Percentiles rank a stretch among this genome's conserved stretches.
Evolutionary conservation across 2,329 filamentous ascomycete species (phyloP).

Genomic region (Trichoderma polysporum): DNA sequence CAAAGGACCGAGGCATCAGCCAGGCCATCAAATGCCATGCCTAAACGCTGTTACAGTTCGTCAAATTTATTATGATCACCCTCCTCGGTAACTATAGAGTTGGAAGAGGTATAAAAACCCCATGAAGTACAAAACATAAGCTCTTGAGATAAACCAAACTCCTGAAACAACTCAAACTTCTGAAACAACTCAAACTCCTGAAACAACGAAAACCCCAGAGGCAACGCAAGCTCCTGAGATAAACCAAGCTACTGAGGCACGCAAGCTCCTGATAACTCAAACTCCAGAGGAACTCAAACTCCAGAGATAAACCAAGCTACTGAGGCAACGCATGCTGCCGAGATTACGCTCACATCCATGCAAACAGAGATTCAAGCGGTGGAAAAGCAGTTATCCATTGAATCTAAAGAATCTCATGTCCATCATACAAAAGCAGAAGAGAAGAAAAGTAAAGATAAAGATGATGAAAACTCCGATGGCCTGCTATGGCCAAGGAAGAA

Average conservation of each 20-base stretch:
- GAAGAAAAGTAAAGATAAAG: not conserved
- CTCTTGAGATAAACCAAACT: no score
- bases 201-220: not conserved
- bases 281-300: no score
- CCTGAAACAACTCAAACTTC: no score
- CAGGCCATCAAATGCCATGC: no score
- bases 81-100: no score
- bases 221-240: not conserved
- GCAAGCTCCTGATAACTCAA: no score
- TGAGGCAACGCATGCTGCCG: not conserved
- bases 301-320: no score
- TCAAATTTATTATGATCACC: no score
- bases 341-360: slow-evolving; percentile 30
- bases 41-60: no score
- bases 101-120: no score
- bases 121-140: slow-evolving; percentile 30
- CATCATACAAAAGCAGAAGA: not conserved
- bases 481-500: slow-evolving; percentile 22
- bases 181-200: not conserved
- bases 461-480: not conserved
- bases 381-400: not conserved
- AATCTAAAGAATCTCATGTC: not conserved
- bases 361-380: not conserved
- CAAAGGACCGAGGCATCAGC: no score
- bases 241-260: not conserved